These are phyloP conservation scores for Botrytis squamosa DNA, from an alignment of 2,329 filamentous ascomycete species.

Conservation along the genomic window DNA sequence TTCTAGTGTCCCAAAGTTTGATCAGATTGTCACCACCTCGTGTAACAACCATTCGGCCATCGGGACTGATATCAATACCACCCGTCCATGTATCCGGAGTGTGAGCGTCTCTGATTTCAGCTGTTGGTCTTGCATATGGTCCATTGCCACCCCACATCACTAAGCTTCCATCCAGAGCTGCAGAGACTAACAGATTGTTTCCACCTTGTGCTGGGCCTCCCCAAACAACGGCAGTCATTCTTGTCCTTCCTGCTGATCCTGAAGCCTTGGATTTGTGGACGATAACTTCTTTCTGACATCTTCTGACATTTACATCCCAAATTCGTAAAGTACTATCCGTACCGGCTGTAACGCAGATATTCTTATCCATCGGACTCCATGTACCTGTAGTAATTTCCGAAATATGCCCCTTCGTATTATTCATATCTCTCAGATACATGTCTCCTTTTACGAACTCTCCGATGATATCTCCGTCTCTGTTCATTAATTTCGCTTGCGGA, in stretches of 20 bases:
- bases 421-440: constrained; percentile 96
- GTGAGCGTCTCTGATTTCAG: constrained; percentile 83
- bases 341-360: constrained; percentile 84
- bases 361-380: constrained; percentile 86
- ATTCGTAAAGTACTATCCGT: constrained; percentile 95
- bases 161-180: constrained; percentile 84
- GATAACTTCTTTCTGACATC: constrained; percentile 87
- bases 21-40: constrained; percentile 88
- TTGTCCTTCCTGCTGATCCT: constrained; percentile 82
- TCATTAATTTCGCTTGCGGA: constrained; percentile 85
- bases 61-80: constrained; percentile 84
- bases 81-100: constrained; percentile 83
- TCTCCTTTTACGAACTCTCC: constrained; percentile 95
- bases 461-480: constrained; percentile 80
- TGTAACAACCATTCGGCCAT: constrained; percentile 87
- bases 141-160: constrained; percentile 92
- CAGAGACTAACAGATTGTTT: constrained; percentile 73
- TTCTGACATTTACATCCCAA: constrained; percentile 92
- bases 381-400: constrained; percentile 85
- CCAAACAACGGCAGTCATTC: constrained; percentile 94
- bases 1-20: constrained; percentile 95
- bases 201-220: constrained; percentile 73
- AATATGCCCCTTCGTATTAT: constrained; percentile 95
- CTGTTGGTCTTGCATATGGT: constrained; percentile 77
- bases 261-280: constrained; percentile 93